Percentiles rank a stretch among this genome's conserved stretches.
phyloP scores from a whole-genome alignment of 108 stramenopile species.

The Pseudonitzschia pungens region DNA sequence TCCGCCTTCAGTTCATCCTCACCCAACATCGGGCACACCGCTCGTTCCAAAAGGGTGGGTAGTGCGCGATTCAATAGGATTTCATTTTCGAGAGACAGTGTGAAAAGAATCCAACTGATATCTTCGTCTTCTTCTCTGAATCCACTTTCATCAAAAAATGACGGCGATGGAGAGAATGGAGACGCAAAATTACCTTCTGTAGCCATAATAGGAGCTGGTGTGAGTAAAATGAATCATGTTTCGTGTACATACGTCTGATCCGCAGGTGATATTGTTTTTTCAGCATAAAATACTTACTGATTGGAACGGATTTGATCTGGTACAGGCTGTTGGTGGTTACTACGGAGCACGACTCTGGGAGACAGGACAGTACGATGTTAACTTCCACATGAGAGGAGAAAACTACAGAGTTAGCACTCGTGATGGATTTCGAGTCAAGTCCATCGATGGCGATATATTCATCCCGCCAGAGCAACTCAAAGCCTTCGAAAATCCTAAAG shows the following conservation, averaged over 20 bases:
- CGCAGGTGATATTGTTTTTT: too few relatives aligned
- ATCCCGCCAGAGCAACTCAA: conserved; percentile 62
- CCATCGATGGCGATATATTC: conserved; percentile 59
- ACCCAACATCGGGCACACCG: not conserved
- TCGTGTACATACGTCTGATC: too few relatives aligned
- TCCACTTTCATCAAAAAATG: not conserved
- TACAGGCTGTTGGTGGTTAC: conserved; percentile 58
- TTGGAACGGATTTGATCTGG: not conserved
- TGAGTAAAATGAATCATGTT: not conserved
- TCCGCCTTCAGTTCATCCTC: not conserved
- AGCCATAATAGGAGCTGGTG: conserved; percentile 10
- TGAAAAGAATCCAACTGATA: not conserved
- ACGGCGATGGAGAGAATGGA: not conserved
- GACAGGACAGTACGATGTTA: conserved; percentile 55
- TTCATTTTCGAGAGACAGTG: not conserved
- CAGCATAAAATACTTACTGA: not conserved
- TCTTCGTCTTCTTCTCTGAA: not conserved
- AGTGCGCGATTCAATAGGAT: not conserved
- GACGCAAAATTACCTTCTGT: not conserved
- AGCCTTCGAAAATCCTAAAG: conserved; percentile 44
- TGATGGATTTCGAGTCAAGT: conserved; percentile 66
- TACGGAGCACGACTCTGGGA: conserved; percentile 81
- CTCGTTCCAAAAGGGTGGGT: not conserved
- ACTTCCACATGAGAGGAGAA: conserved; percentile 74
- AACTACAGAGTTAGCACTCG: conserved; percentile 48